Conservation (phyloP, 2,329 filamentous ascomycete species). For the Boeremia exigua region DNA sequence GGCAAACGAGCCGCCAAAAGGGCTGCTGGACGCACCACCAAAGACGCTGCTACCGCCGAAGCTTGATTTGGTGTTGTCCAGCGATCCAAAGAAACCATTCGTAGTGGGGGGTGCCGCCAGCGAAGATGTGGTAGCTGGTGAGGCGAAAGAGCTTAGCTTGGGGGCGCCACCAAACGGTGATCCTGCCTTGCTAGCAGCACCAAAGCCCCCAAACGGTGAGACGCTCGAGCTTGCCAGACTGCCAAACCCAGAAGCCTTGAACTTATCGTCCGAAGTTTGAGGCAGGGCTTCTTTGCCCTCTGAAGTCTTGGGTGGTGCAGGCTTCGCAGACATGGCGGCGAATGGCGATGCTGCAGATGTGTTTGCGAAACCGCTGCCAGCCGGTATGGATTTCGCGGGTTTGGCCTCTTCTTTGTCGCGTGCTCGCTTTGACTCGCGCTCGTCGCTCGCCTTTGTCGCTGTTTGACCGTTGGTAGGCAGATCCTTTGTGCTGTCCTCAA, state of each 20-base stretch:
- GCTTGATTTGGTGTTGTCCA: constrained; percentile 42
- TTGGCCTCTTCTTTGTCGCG: constrained; percentile 41
- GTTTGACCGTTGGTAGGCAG: constrained; percentile 19
- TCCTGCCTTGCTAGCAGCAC: constrained; percentile 19
- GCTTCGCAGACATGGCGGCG: constrained; percentile 50
- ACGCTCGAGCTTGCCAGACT: constrained; percentile 47
- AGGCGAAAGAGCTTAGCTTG: constrained; percentile 39
- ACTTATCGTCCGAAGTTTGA: constrained; percentile 55
- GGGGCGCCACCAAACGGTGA: constrained; percentile 48
- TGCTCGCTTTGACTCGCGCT: constrained; percentile 45
- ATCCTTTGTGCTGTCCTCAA: constrained; percentile 13
- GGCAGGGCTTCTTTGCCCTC: constrained; percentile 31
- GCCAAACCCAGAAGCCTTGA: constrained; percentile 58
- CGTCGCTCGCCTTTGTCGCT: constrained; percentile 31
- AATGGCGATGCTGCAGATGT: constrained; percentile 57
- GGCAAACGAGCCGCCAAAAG: constrained; percentile 35
- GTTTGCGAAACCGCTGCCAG: constrained; percentile 53
- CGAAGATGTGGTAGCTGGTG: constrained; percentile 24
- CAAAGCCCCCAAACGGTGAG: constrained; percentile 46
- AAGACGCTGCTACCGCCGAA: constrained; percentile 48
- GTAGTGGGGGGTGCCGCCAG: constrained; percentile 12
- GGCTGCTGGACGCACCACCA: constrained; percentile 50
- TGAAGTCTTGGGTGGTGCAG: constrained; percentile 33
- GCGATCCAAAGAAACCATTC: constrained; percentile 45
- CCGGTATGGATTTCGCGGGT: constrained; percentile 37